Evolutionary conservation across 208 protist species (phyloP).

Genomic region (Phytomonas serpens): DNA sequence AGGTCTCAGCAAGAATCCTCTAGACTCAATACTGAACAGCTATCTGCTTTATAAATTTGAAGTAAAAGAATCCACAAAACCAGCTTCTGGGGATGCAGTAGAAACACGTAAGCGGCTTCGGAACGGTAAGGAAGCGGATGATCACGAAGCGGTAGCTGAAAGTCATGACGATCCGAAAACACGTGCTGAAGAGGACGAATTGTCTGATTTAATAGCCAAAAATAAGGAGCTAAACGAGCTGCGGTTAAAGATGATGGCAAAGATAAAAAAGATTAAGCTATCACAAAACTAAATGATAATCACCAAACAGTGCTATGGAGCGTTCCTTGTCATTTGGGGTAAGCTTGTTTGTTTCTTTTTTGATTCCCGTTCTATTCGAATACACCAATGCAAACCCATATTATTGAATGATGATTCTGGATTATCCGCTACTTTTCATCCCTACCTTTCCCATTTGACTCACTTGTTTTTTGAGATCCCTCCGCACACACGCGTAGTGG

Average conservation of each 20-base stretch:
- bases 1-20: slow-evolving; percentile 42
- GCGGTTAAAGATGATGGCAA: neutral
- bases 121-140: neutral
- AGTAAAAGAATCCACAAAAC: neutral
- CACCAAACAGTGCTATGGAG: neutral
- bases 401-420: too few relatives aligned
- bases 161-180: neutral
- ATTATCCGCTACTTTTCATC: neutral
- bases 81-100: neutral
- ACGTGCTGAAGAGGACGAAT: neutral
- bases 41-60: neutral
- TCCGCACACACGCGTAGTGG: neutral
- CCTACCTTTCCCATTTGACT: neutral
- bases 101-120: neutral
- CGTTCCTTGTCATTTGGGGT: neutral
- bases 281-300: neutral
- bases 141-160: neutral
- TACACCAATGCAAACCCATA: neutral
- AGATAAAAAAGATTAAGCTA: neutral
- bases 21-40: slow-evolving; percentile 19
- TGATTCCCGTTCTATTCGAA: neutral
- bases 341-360: neutral
- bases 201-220: neutral
- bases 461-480: neutral
- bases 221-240: neutral